Conservation (phyloP, 1,284 basidiomycete genomes). For the Irpex sp. region DNA sequence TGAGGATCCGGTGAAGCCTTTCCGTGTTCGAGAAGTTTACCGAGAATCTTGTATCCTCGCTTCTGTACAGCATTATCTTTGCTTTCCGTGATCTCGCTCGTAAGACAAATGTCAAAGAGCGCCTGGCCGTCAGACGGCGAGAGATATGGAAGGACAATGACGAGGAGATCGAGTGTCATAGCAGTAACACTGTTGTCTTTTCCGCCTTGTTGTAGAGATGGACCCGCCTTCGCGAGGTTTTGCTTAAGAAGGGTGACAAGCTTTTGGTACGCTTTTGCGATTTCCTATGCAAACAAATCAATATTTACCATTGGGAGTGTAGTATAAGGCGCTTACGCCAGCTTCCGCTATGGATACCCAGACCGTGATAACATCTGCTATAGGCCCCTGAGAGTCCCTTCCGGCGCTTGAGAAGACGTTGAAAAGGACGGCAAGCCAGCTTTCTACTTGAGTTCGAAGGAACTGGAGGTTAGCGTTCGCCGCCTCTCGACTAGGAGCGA, state of each 20-base stretch:
- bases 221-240: slow-evolving; percentile 46
- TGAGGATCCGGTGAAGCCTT: slow-evolving; percentile 58
- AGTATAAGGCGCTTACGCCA: slow-evolving; percentile 40
- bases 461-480: slow-evolving; percentile 72
- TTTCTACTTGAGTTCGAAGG: slow-evolving; percentile 79
- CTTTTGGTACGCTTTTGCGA: slow-evolving; percentile 79
- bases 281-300: slow-evolving; percentile 45
- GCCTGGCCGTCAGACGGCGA: slow-evolving; percentile 53
- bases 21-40: slow-evolving; percentile 64
- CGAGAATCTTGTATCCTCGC: slow-evolving; percentile 88
- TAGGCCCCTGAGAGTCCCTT: slow-evolving; percentile 72
- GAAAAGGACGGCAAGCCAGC: slow-evolving; percentile 93
- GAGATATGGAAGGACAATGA: slow-evolving; percentile 83
- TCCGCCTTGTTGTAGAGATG: slow-evolving; percentile 29
- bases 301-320: neutral
- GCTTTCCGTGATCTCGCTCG: slow-evolving; percentile 59
- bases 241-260: slow-evolving; percentile 76
- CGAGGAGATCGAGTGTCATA: slow-evolving; percentile 87
- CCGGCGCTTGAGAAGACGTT: slow-evolving; percentile 92
- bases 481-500: slow-evolving; percentile 44
- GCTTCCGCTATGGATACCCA: slow-evolving; percentile 84
- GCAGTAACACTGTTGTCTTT: slow-evolving; percentile 58
- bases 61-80: slow-evolving; percentile 92
- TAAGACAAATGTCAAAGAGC: slow-evolving; percentile 64
- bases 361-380: slow-evolving; percentile 87